A percentile compares a stretch with the other conserved stretches of the same genome.
These are phyloP conservation scores for Blastomyces silverae DNA, from an alignment of 2,329 filamentous ascomycete species.

Conservation along the genomic window DNA sequence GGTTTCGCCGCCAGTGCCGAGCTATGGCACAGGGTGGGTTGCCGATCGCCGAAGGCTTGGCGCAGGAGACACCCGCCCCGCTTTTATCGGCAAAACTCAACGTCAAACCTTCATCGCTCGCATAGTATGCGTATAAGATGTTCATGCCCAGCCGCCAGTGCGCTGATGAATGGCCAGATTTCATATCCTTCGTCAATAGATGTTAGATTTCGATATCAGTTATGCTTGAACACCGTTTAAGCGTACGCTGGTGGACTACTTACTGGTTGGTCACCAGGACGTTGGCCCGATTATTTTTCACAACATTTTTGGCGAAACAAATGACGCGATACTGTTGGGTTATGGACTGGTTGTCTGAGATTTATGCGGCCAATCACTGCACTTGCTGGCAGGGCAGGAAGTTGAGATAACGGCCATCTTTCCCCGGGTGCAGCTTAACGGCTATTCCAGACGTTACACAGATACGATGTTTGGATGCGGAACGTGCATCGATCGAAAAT, in stretches of 20 bases:
- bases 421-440: not conserved
- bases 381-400: not conserved
- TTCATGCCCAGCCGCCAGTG: not conserved
- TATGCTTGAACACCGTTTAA: not conserved
- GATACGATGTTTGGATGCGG: not conserved
- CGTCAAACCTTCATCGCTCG: not conserved
- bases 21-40: not conserved
- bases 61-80: not conserved
- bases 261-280: not conserved
- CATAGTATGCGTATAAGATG: too few relatives aligned
- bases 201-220: not conserved
- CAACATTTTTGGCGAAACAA: not conserved
- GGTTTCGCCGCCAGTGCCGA: conserved; percentile 5
- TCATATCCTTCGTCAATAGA: not conserved
- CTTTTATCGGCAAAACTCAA: conserved; percentile 12
- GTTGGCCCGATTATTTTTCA: not conserved
- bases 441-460: not conserved
- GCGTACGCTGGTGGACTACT: not conserved
- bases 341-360: not conserved
- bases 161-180: not conserved
- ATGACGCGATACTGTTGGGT: not conserved
- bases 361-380: not conserved
- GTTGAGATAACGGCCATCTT: not conserved
- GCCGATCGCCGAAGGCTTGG: conserved; percentile 10
- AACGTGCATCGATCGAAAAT: not conserved